A percentile compares a stretch with the other conserved stretches of the same genome.
phyloP scores from a whole-genome alignment of 2,329 filamentous ascomycete species.

The Verticillium isaacii region DNA sequence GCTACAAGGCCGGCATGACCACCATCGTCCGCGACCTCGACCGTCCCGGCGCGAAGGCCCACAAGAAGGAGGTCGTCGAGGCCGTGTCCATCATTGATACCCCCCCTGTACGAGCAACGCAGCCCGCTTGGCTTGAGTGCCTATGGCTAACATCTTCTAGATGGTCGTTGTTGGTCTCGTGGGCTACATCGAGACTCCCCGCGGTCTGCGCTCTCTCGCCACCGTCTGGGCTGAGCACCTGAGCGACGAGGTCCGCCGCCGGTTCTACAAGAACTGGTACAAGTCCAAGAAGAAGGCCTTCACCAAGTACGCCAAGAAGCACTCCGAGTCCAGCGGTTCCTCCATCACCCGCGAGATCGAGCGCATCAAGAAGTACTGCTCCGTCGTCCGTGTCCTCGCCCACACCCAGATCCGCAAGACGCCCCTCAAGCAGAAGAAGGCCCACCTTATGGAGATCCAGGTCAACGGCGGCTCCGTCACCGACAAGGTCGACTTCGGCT shows the following conservation, averaged over 20 bases:
- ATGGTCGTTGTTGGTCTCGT: slow-evolving; percentile 99
- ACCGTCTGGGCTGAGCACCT: slow-evolving; percentile 99
- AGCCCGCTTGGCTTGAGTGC: slow-evolving; percentile 71
- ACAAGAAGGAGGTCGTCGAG: slow-evolving; percentile 98
- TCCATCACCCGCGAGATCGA: slow-evolving; percentile 96
- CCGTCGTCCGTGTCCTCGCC: slow-evolving; percentile 96
- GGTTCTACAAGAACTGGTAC: slow-evolving; percentile 99
- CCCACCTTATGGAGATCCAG: slow-evolving; percentile 99
- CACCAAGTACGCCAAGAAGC: slow-evolving; percentile 99
- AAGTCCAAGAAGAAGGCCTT: slow-evolving; percentile 99
- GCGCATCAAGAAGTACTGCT: slow-evolving; percentile 99
- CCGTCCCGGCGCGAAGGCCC: slow-evolving; percentile 97
- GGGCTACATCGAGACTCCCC: slow-evolving; percentile 99
- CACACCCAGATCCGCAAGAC: slow-evolving; percentile 99
- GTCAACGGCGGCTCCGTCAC: slow-evolving; percentile 94
- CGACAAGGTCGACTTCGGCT: slow-evolving; percentile 95
- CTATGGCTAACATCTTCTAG: slow-evolving; percentile 72
- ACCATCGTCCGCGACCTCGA: slow-evolving; percentile 99
- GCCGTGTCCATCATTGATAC: slow-evolving; percentile 85
- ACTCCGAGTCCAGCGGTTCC: slow-evolving; percentile 86
- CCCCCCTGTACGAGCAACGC: slow-evolving; percentile 88
- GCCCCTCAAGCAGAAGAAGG: slow-evolving; percentile 99
- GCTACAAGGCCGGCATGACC: slow-evolving; percentile 99
- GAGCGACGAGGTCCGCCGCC: slow-evolving; percentile 96
- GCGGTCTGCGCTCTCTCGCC: slow-evolving; percentile 97